Percentiles rank a stretch among this genome's conserved stretches.
phyloP scores from a whole-genome alignment of 371 early-diverging fungal species.

The Haplosporangium sp. region DNA sequence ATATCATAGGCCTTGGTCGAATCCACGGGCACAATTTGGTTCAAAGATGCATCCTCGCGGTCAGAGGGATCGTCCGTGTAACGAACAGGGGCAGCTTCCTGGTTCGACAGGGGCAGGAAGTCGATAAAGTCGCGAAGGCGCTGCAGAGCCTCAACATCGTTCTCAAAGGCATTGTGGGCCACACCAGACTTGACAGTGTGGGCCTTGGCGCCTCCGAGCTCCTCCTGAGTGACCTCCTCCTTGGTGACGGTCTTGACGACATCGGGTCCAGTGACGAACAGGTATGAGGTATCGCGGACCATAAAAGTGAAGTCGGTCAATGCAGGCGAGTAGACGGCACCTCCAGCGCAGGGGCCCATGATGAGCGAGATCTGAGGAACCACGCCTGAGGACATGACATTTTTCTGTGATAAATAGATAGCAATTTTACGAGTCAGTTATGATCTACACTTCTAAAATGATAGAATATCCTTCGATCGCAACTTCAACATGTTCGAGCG shows the following conservation, averaged over 20 bases:
- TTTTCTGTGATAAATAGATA: slow-evolving; percentile 60
- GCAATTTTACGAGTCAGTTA: background rate
- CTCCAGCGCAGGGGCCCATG: slow-evolving; percentile 98
- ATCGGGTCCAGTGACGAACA: slow-evolving; percentile 98
- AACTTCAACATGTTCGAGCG: too few species aligned
- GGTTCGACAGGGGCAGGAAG: slow-evolving; percentile 90
- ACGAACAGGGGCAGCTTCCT: slow-evolving; percentile 73
- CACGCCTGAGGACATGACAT: slow-evolving; percentile 94
- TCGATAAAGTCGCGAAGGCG: slow-evolving; percentile 86
- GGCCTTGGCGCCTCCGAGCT: slow-evolving; percentile 92
- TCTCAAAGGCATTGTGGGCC: slow-evolving; percentile 92
- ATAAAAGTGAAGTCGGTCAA: slow-evolving; percentile 97
- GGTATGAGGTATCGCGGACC: slow-evolving; percentile 95
- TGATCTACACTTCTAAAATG: too few species aligned
- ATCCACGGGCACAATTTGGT: slow-evolving; percentile 90
- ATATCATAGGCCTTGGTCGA: slow-evolving; percentile 97
- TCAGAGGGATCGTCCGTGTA: slow-evolving; percentile 76
- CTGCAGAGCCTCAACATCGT: slow-evolving; percentile 95
- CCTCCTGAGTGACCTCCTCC: slow-evolving; percentile 95
- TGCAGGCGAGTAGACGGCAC: slow-evolving; percentile 97
- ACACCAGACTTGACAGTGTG: slow-evolving; percentile 93
- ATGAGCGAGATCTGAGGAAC: slow-evolving; percentile 96
- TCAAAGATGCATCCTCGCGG: slow-evolving; percentile 84
- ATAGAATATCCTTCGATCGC: too few species aligned
- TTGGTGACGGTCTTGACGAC: slow-evolving; percentile 97